Percentiles rank a stretch among this genome's conserved stretches.
phyloP scores from a whole-genome alignment of 352 stramenopile species.

The Pythium volutum region DNA sequence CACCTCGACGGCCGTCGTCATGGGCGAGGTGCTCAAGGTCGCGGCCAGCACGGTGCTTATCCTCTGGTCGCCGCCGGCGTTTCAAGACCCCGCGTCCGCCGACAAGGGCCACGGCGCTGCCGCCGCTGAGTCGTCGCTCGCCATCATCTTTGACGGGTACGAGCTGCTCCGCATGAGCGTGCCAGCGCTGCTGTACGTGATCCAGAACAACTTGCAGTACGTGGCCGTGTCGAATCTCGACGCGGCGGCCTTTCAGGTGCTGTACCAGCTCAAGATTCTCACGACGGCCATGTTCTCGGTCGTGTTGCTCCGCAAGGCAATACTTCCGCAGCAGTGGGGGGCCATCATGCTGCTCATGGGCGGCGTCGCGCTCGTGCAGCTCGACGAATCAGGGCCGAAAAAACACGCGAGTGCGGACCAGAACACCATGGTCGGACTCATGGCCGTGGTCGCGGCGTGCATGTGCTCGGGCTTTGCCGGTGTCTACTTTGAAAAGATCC shows the following conservation, averaged over 20 bases:
- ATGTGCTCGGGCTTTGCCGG: slow-evolving; percentile 81
- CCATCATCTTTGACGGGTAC: slow-evolving; percentile 51
- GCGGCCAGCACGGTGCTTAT: slow-evolving; percentile 46
- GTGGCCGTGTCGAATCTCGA: slow-evolving; percentile 80
- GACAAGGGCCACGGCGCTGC: slow-evolving; percentile 9
- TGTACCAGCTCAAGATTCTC: slow-evolving; percentile 89
- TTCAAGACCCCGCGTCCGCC: slow-evolving; percentile 6
- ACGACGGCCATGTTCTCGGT: slow-evolving; percentile 86
- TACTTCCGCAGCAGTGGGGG: slow-evolving; percentile 75
- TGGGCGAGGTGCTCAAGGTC: slow-evolving; percentile 75
- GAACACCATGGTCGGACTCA: slow-evolving; percentile 63
- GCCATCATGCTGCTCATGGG: slow-evolving; percentile 80
- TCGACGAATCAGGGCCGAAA: slow-evolving; percentile 40
- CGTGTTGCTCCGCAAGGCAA: slow-evolving; percentile 61
- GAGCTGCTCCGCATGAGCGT: slow-evolving; percentile 77
- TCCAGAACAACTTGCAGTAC: slow-evolving; percentile 87
- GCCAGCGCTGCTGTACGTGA: slow-evolving; percentile 72
- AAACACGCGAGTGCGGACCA: slow-evolving; percentile 27
- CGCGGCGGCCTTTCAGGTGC: slow-evolving; percentile 74
- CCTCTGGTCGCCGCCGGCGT: slow-evolving; percentile 18
- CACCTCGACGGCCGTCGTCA: slow-evolving; percentile 65
- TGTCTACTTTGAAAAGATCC: slow-evolving; percentile 87
- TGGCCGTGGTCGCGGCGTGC: slow-evolving; percentile 67
- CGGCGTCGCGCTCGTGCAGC: slow-evolving; percentile 73
- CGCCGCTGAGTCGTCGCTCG: slow-evolving; percentile 16